Conservation (phyloP, 2,329 filamentous ascomycete species). For the Neofusicoccum cordaticola region DNA sequence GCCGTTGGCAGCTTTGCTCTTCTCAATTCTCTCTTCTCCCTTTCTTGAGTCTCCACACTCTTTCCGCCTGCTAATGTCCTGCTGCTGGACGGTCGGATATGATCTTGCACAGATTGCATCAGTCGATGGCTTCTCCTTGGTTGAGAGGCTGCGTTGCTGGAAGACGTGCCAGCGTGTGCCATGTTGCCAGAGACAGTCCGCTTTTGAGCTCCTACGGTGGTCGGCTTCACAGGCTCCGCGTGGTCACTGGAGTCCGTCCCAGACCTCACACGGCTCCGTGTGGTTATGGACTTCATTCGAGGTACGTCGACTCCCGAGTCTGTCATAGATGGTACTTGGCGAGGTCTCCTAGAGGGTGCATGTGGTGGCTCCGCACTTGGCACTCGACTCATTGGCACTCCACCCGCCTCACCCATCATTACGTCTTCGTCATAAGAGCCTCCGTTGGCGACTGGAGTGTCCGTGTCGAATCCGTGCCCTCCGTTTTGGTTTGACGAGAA, state of each 20-base stretch:
- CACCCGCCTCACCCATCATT: slow-evolving; percentile 38
- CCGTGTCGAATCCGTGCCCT: slow-evolving; percentile 31
- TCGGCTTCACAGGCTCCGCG: slow-evolving; percentile 35
- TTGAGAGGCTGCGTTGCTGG: slow-evolving; percentile 42
- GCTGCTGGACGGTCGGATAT: slow-evolving; percentile 63
- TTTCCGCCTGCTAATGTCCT: slow-evolving; percentile 59
- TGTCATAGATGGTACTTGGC: slow-evolving; percentile 33
- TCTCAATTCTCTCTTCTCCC: slow-evolving; percentile 70
- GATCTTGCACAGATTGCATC: slow-evolving; percentile 52
- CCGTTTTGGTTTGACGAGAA: slow-evolving; percentile 25
- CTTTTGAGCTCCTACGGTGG: slow-evolving; percentile 62
- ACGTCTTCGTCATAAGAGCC: slow-evolving; percentile 43
- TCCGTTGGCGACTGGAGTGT: slow-evolving; percentile 48
- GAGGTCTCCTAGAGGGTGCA: slow-evolving; percentile 45
- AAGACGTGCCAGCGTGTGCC: slow-evolving; percentile 31
- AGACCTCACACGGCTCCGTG: slow-evolving; percentile 38
- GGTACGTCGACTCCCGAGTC: slow-evolving; percentile 32
- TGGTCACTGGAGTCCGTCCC: slow-evolving; percentile 40
- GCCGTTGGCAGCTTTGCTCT: slow-evolving; percentile 72
- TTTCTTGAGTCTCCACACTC: slow-evolving; percentile 52
- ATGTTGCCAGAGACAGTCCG: slow-evolving; percentile 86
- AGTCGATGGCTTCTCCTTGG: slow-evolving; percentile 46
- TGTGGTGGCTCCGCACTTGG: slow-evolving; percentile 44
- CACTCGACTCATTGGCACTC: slow-evolving; percentile 29
- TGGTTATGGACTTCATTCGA: slow-evolving; percentile 38